These are phyloP conservation scores for Massariosphaeria phaeospora DNA, from an alignment of 495 filamentous ascomycete genomes.

Conservation along the genomic window DNA sequence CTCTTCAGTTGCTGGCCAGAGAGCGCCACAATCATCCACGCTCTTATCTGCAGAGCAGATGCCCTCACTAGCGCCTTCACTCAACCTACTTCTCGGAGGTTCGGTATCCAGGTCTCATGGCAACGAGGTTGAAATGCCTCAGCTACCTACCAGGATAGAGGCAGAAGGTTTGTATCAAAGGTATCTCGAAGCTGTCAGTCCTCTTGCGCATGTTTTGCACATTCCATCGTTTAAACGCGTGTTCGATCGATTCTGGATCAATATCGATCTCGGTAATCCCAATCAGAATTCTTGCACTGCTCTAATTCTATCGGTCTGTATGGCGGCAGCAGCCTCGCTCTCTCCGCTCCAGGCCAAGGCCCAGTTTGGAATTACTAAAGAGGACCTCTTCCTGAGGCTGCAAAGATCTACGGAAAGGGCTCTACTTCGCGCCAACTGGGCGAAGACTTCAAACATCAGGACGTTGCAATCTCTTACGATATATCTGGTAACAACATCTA, in stretches of 20 bases:
- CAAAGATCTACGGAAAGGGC: slow-evolving; percentile 29
- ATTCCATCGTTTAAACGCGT: slow-evolving; percentile 30
- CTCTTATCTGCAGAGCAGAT: slow-evolving; percentile 30
- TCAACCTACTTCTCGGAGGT: slow-evolving; percentile 23
- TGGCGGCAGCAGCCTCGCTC: slow-evolving; percentile 29
- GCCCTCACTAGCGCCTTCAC: slow-evolving; percentile 27
- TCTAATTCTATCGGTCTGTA: slow-evolving; percentile 28
- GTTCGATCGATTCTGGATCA: slow-evolving; percentile 30
- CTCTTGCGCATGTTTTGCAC: slow-evolving; percentile 30
- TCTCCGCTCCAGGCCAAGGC: slow-evolving; percentile 29
- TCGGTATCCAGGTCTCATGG: slow-evolving; percentile 3
- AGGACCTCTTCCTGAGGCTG: slow-evolving; percentile 27
- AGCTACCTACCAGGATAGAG: slow-evolving; percentile 27
- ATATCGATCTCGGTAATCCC: slow-evolving; percentile 26
- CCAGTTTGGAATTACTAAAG: slow-evolving; percentile 31
- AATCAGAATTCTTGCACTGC: slow-evolving; percentile 30
- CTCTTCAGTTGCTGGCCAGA: slow-evolving; percentile 21
- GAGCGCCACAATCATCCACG: slow-evolving; percentile 27
- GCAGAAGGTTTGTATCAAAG: slow-evolving; percentile 24
- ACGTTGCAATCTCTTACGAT: slow-evolving; percentile 33
- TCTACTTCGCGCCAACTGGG: slow-evolving; percentile 29
- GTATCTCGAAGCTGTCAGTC: slow-evolving; percentile 30
- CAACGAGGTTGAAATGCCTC: slow-evolving; percentile 10
- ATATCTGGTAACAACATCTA: slow-evolving; percentile 22
- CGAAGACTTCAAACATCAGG: slow-evolving; percentile 30